Evolutionary conservation across 495 filamentous ascomycete genomes (phyloP).

Genomic region (Ramalina peruviana): DNA sequence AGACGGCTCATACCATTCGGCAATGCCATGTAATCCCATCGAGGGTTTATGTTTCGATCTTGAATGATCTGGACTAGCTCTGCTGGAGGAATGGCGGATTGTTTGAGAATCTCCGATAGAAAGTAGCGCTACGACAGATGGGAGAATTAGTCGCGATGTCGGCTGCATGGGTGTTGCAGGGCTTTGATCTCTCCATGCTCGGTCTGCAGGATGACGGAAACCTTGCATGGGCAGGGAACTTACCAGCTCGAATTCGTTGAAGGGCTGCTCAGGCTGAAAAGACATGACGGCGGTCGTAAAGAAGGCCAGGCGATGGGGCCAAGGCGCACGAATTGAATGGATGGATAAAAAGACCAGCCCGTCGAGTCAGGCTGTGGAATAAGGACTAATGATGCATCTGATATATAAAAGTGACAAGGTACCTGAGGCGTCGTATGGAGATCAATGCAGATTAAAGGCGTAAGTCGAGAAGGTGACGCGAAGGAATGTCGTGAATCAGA

Average conservation of each 20-base stretch:
- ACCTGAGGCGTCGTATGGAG: not conserved
- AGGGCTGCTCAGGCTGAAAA: conserved; percentile 31
- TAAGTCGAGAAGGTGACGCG: not conserved
- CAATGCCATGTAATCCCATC: conserved; percentile 44
- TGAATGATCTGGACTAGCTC: conserved; percentile 36
- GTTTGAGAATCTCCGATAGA: conserved; percentile 48
- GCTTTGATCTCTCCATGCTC: not conserved
- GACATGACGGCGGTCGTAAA: conserved; percentile 3
- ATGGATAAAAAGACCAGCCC: too few species aligned
- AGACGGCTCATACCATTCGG: conserved; percentile 27
- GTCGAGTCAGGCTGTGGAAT: too few species aligned
- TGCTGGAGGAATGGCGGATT: conserved; percentile 34
- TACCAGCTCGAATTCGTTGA: conserved; percentile 49
- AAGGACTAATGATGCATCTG: too few species aligned
- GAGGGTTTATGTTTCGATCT: conserved; percentile 33
- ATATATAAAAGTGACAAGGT: too few species aligned
- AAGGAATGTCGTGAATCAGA: conserved; percentile 2
- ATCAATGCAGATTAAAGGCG: not conserved
- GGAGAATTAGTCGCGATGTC: conserved; percentile 1
- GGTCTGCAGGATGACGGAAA: not conserved
- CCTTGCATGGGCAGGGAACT: conserved; percentile 6
- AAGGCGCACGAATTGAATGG: too few species aligned
- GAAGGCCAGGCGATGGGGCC: not conserved
- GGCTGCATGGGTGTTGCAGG: not conserved
- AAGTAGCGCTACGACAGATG: conserved; percentile 29